These are phyloP conservation scores for Clonostachys byssicola DNA, from an alignment of 2,329 filamentous ascomycete genomes.

Conservation along the genomic window DNA sequence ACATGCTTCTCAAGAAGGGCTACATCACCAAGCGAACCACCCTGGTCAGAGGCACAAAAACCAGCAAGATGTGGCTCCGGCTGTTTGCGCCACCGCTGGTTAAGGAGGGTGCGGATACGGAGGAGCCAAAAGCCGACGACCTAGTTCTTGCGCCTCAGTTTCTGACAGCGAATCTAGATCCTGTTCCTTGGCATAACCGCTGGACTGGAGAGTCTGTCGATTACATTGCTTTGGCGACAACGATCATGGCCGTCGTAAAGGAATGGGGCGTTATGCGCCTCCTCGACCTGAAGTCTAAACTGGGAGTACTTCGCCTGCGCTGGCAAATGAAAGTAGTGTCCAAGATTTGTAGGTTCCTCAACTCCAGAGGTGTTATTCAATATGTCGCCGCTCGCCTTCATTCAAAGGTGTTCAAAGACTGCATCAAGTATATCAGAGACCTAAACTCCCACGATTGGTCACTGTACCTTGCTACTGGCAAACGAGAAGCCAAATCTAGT, in stretches of 20 bases:
- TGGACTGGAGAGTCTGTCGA: slow-evolving; percentile 59
- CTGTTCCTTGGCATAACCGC: slow-evolving; percentile 49
- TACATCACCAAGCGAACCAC: slow-evolving; percentile 59
- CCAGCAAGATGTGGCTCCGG: slow-evolving; percentile 58
- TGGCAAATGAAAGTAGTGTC: slow-evolving; percentile 59
- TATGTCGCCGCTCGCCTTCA: slow-evolving; percentile 53
- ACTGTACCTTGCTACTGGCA: slow-evolving; percentile 46
- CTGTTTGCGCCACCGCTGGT: slow-evolving; percentile 43
- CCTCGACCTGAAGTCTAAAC: slow-evolving; percentile 52
- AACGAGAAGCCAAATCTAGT: slow-evolving; percentile 9
- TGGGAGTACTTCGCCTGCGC: slow-evolving; percentile 47
- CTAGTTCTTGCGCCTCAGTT: slow-evolving; percentile 15
- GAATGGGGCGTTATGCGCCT: slow-evolving; percentile 56
- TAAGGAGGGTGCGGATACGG: background rate
- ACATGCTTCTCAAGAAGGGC: slow-evolving; percentile 53
- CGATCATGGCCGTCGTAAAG: slow-evolving; percentile 51
- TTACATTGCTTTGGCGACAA: slow-evolving; percentile 51
- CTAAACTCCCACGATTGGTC: slow-evolving; percentile 53
- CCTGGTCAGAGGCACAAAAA: slow-evolving; percentile 53
- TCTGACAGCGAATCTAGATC: slow-evolving; percentile 39
- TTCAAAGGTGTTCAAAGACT: slow-evolving; percentile 55
- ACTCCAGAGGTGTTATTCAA: slow-evolving; percentile 47
- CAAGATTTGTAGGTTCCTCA: slow-evolving; percentile 54
- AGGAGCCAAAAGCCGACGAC: background rate
- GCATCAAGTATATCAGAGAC: slow-evolving; percentile 53